phyloP scores from a whole-genome alignment of 139 green algal genomes.

The Volvox reticuliferus region DNA sequence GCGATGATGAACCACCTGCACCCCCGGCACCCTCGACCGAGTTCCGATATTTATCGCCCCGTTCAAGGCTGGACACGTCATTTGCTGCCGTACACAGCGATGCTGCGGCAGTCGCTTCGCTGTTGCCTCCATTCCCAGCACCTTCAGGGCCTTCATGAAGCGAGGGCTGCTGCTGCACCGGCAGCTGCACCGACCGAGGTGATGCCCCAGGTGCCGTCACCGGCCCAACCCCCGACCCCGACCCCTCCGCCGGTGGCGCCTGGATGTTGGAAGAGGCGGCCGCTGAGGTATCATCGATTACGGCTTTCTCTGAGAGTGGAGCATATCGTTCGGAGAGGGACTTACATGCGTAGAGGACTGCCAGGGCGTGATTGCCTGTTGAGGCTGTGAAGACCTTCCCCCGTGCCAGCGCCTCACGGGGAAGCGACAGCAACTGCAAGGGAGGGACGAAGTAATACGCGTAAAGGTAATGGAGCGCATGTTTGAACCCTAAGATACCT shows the following conservation, averaged over 20 bases:
- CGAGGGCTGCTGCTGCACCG: too few relatives aligned
- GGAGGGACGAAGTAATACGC: not conserved
- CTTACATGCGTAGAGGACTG: slow-evolving; percentile 66
- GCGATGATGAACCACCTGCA: too few relatives aligned
- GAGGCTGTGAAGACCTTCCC: slow-evolving; percentile 68
- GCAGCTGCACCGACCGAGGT: too few relatives aligned
- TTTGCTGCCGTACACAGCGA: not conserved
- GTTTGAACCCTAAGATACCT: too few relatives aligned
- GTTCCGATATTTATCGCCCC: too few relatives aligned
- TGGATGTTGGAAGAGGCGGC: not conserved
- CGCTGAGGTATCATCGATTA: too few relatives aligned
- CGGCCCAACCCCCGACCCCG: not conserved
- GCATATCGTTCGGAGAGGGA: not conserved
- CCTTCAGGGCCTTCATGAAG: too few relatives aligned
- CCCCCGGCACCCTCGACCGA: too few relatives aligned
- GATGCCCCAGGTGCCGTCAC: too few relatives aligned
- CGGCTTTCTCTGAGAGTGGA: too few relatives aligned
- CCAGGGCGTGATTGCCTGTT: slow-evolving; percentile 80
- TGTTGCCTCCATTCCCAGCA: too few relatives aligned
- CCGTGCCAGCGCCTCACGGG: slow-evolving; percentile 13
- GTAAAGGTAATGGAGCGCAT: too few relatives aligned
- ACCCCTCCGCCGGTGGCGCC: not conserved
- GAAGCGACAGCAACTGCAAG: slow-evolving; percentile 62
- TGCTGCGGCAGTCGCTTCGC: not conserved
- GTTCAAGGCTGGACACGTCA: not conserved